phyloP scores from a whole-genome alignment of 441 rosid species.

The Populus hybrid region DNA sequence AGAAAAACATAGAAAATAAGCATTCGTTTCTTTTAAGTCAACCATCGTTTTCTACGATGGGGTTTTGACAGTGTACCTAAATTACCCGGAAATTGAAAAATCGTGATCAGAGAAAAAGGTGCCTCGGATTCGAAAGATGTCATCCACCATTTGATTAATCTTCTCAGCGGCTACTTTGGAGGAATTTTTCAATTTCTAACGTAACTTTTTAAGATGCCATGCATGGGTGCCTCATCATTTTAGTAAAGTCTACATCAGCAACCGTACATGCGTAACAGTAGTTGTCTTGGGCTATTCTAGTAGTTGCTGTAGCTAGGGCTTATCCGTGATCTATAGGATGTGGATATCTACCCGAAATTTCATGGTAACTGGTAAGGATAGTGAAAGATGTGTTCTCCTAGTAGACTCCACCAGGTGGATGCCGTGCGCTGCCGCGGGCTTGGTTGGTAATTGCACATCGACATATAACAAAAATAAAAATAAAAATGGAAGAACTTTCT shows the following conservation, averaged over 20 bases:
- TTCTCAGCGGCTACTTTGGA: not conserved
- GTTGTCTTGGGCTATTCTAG: not conserved
- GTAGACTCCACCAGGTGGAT: too few species aligned
- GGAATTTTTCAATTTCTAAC: not conserved
- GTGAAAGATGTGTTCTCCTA: too few species aligned
- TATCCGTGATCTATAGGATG: not conserved
- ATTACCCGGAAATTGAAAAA: not conserved
- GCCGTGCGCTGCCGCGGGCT: too few species aligned
- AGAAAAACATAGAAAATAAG: not conserved
- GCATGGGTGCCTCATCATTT: slow-evolving; percentile 18
- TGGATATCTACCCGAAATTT: not conserved
- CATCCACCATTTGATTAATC: slow-evolving; percentile 9
- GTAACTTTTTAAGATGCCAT: not conserved
- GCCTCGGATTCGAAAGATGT: slow-evolving; percentile 2
- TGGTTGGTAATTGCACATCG: too few species aligned
- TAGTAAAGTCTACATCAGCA: slow-evolving; percentile 1
- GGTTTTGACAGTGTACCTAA: slow-evolving; percentile 2
- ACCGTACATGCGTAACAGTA: not conserved
- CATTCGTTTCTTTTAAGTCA: not conserved
- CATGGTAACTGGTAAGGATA: too few species aligned
- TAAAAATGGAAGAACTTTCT: too few species aligned
- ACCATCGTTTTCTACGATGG: slow-evolving; percentile 6
- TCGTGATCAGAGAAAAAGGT: not conserved
- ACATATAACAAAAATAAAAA: too few species aligned
- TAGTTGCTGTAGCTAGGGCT: not conserved